phyloP scores from a whole-genome alignment of 1,284 basidiomycete genomes.

The Chiua sp. region DNA sequence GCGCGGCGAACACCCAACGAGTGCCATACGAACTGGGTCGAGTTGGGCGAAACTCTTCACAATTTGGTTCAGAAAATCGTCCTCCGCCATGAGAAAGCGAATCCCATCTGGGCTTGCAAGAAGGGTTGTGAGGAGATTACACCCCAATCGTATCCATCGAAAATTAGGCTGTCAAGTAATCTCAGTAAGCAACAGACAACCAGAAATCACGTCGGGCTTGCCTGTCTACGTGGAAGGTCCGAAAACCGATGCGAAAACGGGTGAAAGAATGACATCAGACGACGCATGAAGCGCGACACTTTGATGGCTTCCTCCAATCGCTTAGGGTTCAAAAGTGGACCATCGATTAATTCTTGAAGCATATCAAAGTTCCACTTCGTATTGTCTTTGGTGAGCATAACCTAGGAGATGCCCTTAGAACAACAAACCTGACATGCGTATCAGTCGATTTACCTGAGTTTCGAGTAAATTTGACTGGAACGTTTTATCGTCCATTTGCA shows the following conservation, averaged over 20 bases:
- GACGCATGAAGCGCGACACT: slow-evolving; percentile 86
- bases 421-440: slow-evolving; percentile 1
- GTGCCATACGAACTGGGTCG: slow-evolving; percentile 72
- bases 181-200: neutral
- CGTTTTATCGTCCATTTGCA: slow-evolving; percentile 93
- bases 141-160: slow-evolving; percentile 88
- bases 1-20: neutral
- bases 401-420: slow-evolving; percentile 47
- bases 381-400: slow-evolving; percentile 89
- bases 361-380: slow-evolving; percentile 94
- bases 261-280: slow-evolving; percentile 92
- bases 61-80: slow-evolving; percentile 87
- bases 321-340: slow-evolving; percentile 89
- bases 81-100: slow-evolving; percentile 81
- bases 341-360: slow-evolving; percentile 90
- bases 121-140: slow-evolving; percentile 82
- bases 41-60: slow-evolving; percentile 91
- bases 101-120: slow-evolving; percentile 86
- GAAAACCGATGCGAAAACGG: slow-evolving; percentile 88
- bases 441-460: slow-evolving; percentile 65
- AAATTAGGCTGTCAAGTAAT: slow-evolving; percentile 60
- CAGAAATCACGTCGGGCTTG: slow-evolving; percentile 35
- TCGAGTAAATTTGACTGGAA: slow-evolving; percentile 87
- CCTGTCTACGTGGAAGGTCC: slow-evolving; percentile 77
- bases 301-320: slow-evolving; percentile 97